Conservation (phyloP, 179 eudicot species). For the Silene coronaria region DNA sequence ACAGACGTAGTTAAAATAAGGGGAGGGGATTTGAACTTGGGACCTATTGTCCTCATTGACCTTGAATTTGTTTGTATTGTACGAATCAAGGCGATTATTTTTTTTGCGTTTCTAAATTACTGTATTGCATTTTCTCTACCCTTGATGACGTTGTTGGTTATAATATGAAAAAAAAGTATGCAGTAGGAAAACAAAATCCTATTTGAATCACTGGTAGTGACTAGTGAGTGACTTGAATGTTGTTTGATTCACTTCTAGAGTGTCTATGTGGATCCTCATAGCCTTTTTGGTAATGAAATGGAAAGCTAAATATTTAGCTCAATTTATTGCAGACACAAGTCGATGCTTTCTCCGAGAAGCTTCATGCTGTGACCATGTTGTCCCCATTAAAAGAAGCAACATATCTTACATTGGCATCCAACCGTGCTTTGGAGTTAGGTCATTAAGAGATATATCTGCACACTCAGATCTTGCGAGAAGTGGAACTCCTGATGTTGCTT, state of each 20-base stretch:
- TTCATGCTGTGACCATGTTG: conserved; percentile 21
- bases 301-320: conserved; percentile 15
- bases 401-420: conserved; percentile 18
- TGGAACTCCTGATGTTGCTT: conserved; percentile 52
- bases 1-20: too few relatives aligned
- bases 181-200: background rate
- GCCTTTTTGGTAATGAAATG: background rate
- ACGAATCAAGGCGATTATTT: background rate
- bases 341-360: conserved; percentile 22
- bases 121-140: background rate
- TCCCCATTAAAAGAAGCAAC: conserved; percentile 22
- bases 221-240: background rate
- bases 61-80: conserved; percentile 1
- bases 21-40: too few relatives aligned
- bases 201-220: background rate
- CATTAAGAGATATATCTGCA: conserved; percentile 31
- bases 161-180: background rate
- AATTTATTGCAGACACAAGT: conserved; percentile 25
- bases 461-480: conserved; percentile 58
- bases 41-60: too few relatives aligned
- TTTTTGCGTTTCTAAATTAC: background rate
- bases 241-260: too few relatives aligned
- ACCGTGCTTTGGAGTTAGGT: conserved; percentile 15
- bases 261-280: background rate
- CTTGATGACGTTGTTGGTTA: background rate